Base-by-base conservation (phyloP, 139 green algal species). In the Micractinium sp. region DNA sequence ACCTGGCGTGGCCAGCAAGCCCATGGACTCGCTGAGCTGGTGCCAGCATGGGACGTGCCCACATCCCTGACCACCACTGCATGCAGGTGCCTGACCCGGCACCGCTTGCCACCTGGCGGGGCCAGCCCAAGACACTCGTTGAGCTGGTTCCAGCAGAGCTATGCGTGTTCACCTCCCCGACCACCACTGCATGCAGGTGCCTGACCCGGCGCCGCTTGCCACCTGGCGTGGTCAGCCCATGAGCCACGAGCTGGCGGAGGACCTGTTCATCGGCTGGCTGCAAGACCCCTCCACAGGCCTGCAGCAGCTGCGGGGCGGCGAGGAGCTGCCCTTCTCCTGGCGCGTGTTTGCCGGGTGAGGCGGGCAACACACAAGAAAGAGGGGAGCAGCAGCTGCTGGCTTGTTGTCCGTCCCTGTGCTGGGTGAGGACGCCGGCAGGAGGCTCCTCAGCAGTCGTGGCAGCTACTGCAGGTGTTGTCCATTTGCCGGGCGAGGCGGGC, bases 221-320 rank as follows among this genome's bases (percentile, higher is more conserved):
- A 85, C 89, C 15, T 99, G 96, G 88, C 87, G 95, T 1, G 97
- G 97, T 12, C 66, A 94, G 69, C 90, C 93, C 7, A 61, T 99
- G 35, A 99, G 95, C 0, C 93, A 97, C 81, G 92, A 96, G 18
- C n/a, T 89, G 36, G 97, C 97, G 29, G 97, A 99, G 91, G 91
- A 94, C 18, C 93, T 96, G 0, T 95, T 96, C 85, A 93, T 96
- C 41, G 94, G 94, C 29, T 95, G 92, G 90, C 91, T 95, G 67
- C 67, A 78, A 53, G 41, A 66, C 14, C 67, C 85, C 7, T 80
- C 89, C 41, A 71, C 81, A 41, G 2, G 35, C 31, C 27, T 90
- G 80, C 38, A 31, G 3, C 63, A 35, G 33, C 35, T 67, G 41
- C 66, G 66, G 27, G 3, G 38, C 38, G 67, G 83, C 56, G 36